Evolutionary conservation across 2,329 filamentous ascomycete genomes (phyloP), one percentile per base, ranked within the genome.

Genomic region (Aspergillus calidoustus): DNA sequence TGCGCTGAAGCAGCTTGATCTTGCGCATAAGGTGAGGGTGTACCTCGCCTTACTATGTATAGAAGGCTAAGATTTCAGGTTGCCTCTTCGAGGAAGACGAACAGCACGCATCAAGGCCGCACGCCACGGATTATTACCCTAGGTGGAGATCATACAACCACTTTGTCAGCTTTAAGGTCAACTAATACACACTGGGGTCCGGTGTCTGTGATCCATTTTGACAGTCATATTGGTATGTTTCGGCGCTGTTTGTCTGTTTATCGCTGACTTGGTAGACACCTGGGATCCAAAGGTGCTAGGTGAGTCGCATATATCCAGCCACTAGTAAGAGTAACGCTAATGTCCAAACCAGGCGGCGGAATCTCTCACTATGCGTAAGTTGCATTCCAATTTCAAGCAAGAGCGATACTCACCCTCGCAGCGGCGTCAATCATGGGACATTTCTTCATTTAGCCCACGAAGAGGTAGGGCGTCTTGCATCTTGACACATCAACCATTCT

Each of bases 171-270:
- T 0, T 68, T 86, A 65, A 72, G 84, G 54, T 84, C 83, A 3
- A 80, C 82, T 0, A 72, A 79, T 65, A 63, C 79, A 3, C 77
- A 80, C 52, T 86, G 80, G 79, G 84, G 83, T 0, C 71, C 78
- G 15, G 81, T 86, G 2, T 84, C 82, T 63, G 83, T 86, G 6
- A 84, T 86, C n/a, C 83, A 86, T 70, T 86, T 86, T 65, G 84
- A 86, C 67, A 82, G 79, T 49, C 83, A 84, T 67, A 72, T 84
- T 22, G 66, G 66, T 66, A 54, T 51, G 44, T 38, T 25, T 11
- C 38, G 3, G 11, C 13, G 2, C 6, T 3, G 4, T n/a, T 9
- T 31, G 13, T 41, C 22, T 30, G 19, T 38, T 4, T 31, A 19
- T 25, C 53, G 44, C 56, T 59, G 17, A 56, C 28, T 17, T 54